Base-by-base conservation (phyloP, 768 basidiomycete genomes). In the Dacryopinax spathularia region DNA sequence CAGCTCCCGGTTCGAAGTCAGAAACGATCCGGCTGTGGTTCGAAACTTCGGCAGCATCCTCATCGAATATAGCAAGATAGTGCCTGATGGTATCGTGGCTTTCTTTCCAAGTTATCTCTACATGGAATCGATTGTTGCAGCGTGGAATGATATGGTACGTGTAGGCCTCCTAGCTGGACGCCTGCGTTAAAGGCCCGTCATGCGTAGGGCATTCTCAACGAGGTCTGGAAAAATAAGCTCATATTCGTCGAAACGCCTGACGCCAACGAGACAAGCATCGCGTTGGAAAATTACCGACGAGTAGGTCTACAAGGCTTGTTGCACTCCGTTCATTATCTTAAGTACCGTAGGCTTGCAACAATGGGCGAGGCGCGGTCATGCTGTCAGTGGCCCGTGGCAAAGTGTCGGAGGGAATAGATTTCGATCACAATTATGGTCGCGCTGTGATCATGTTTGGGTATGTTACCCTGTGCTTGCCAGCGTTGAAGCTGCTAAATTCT, bases 381-480 rank as follows among this genome's bases (percentile, higher is more conserved):
- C 79, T 99, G 37, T 97, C 96, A 25, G 96, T 99, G 34, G 96
- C 96, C 31, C 86, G 96, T 78, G 96, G 96, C 2, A 99, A 99
- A 74, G 96, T 99, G 0, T 98, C 96, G 0, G 96, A 99, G 75
- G 96, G 96, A n/a, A 99, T 99, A 70, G 96, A 99, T 84, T 99
- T 99, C 71, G 96, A 99, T 73, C 96, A 99, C 75, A 97, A 99
- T 73, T 99, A 98, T 72, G 96, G 96, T 1, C 83, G 96, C 60
- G 96, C 96, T 68, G 93, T 98, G 72, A 92, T 99, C 73, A 97
- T 99, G 96, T 98, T 99, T 77, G 96, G 96, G 91, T 92, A 73
- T 62, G 81, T 73, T 74, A 69, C 10, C 70, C 60, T 18, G 33
- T 33, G n/a, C 60, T n/a, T 39, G 1, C 15, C 9, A 29, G 34